Base-by-base conservation (phyloP, 345 rosid genomes). In the Aurinia saxatilis region DNA sequence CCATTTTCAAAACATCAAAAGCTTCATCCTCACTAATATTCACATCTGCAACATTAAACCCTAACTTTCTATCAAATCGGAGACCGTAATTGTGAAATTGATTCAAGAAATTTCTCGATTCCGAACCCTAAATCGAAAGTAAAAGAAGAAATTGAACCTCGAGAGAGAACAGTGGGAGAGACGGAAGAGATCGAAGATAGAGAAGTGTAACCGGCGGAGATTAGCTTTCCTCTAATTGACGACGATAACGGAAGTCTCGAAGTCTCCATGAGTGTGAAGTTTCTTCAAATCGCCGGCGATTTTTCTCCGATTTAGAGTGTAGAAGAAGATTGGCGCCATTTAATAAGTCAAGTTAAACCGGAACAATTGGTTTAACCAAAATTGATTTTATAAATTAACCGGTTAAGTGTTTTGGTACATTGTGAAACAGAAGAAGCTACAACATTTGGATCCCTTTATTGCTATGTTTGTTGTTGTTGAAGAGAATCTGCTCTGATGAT, bases 401-500 rank as follows among this genome's bases (percentile, higher is more conserved):
- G 56, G 55, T 7, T 9, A 42, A 19, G 48, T 8, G 46, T 49
- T 33, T 49, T 57, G 27, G 14, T 38, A 63, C 39, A 47, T 2
- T 48, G 14, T 25, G 38, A 63, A 10, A 44, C 23, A 8, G 31
- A 31, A 2, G 34, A 49, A 52, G 37, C 41, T 5, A 10, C 4
- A 45, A 8, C 17, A 9, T 48, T 47, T 61, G 19, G 42, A 21
- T 70, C n/a, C n/a, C 41, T 51, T 51, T 47, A 30, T 8, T 36
- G 2, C 68, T 54, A 63, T 0, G 11, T 57, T 58, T 50, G 60
- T 67, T 66, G 69, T 60, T 79, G 73, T n/a, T 51, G 82, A 27
- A 74, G 70, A 15, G 91, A 83, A 45, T 88, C 83, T 21, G 85
- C 93, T 69, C 77, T 82, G 65, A 87, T 77, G 36, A 92, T 48